Evolutionary conservation across 2,329 filamentous ascomycete species (phyloP).

Genomic region (Colletotrichum cereale): DNA sequence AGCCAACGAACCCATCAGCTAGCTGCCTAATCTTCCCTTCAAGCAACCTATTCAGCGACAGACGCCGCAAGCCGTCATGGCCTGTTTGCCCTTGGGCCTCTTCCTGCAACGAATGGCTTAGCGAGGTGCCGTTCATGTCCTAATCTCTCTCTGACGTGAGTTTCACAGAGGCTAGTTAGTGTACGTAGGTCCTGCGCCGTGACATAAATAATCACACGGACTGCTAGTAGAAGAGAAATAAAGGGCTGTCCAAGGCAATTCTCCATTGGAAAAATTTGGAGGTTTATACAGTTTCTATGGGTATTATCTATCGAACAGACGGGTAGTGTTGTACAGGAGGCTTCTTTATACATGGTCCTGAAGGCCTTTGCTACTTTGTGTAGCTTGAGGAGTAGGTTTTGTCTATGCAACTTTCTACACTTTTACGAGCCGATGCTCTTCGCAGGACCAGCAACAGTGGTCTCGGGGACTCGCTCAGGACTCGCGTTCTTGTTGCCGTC

Average conservation of each 20-base stretch:
- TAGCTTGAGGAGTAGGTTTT: neutral
- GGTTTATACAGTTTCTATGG: neutral
- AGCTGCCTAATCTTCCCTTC: neutral
- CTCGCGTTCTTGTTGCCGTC: neutral
- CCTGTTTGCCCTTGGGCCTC: neutral
- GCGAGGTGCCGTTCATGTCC: neutral
- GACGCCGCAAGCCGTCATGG: neutral
- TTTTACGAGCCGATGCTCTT: neutral
- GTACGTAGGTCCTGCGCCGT: neutral
- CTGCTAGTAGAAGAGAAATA: no score
- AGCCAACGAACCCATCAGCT: neutral
- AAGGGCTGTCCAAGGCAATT: neutral
- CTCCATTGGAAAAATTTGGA: neutral
- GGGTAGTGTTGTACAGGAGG: neutral
- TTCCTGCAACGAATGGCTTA: neutral
- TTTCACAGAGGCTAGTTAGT: neutral
- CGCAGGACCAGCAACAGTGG: no score
- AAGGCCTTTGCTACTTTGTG: neutral
- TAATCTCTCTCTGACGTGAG: neutral
- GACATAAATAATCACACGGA: neutral
- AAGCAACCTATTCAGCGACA: neutral
- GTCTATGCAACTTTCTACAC: neutral
- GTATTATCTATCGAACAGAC: neutral
- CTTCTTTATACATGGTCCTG: neutral
- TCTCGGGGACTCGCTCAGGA: neutral